Evolutionary conservation across 371 early-diverging fungal species (phyloP).

Genomic region (Apophysomyces variabilis): DNA sequence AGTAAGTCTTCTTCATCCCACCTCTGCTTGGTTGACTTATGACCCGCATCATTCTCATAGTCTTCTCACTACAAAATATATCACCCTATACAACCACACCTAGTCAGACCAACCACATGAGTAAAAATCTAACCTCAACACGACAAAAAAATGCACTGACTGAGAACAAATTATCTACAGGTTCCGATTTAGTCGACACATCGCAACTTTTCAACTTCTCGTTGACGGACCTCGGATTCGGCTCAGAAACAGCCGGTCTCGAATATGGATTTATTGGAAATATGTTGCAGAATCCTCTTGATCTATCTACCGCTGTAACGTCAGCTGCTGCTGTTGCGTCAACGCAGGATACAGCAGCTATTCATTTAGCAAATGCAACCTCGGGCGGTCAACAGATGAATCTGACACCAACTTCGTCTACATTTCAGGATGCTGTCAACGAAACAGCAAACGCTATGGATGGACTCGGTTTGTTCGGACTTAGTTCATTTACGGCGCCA

Average conservation of each 20-base stretch:
- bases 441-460: not conserved
- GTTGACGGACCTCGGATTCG: slow-evolving; percentile 46
- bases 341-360: slow-evolving; percentile 10
- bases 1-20: not conserved
- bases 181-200: slow-evolving; percentile 19
- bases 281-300: slow-evolving; percentile 39
- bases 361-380: slow-evolving; percentile 1
- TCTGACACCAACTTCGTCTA: not conserved
- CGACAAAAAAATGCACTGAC: slow-evolving; percentile 6
- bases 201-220: slow-evolving; percentile 37
- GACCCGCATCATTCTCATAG: slow-evolving; percentile 1
- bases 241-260: slow-evolving; percentile 46
- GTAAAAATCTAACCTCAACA: slow-evolving; percentile 3
- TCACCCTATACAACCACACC: not conserved
- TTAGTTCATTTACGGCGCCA: not conserved
- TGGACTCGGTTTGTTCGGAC: not conserved
- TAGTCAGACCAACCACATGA: not conserved
- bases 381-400: not conserved
- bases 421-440: not conserved
- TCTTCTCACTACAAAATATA: not conserved
- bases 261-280: slow-evolving; percentile 51
- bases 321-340: slow-evolving; percentile 15
- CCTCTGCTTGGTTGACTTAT: slow-evolving; percentile 8
- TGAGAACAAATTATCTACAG: slow-evolving; percentile 3
- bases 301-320: slow-evolving; percentile 16